Evolutionary conservation across 108 stramenopile genomes (phyloP), one percentile per base, ranked within the genome.

Genomic region (Cyclotella atomus): DNA sequence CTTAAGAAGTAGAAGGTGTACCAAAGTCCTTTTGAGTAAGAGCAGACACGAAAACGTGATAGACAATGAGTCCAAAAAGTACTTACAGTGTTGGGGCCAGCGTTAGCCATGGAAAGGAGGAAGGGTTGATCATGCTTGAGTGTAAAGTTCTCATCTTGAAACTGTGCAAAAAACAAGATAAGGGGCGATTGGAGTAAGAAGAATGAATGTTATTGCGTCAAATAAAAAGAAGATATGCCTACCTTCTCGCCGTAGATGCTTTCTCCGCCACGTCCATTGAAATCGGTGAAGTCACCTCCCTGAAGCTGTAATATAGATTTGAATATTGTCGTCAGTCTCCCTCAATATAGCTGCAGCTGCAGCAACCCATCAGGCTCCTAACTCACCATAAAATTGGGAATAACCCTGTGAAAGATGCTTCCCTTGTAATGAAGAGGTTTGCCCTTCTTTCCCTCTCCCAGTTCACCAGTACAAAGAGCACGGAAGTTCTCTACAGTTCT

Each of bases 71-170:
- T 3, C 24, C 24, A 28, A 28, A 5, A 9, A 28, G 10, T 2
- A 32, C 68, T 57, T 57, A 70, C 68, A 15, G 91, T 94, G 76
- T 95, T 82, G 24, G 96, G 96, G 12, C 96, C 97, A 44, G 91
- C 92, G 72, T 98, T 99, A 24, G 98, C 98, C 92, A 94, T 94
- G 52, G 87, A 89, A 19, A 99, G 91, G 76, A 96, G 91, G 64
- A 95, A 91, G 27, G 94, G 90, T 21, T 76, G 89, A 53, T 88
- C 88, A 55, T 91, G 91, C 80, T 95, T 91, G 45, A 89, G 87
- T 65, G 79, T 45, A 66, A 97, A 97, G 87, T 98, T 98, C 73
- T 98, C 99, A 66, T 99, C 99, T 2, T 73, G 91, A 86, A 99
- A 99, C 65, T 93, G 88, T 16, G 16, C 3, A 44, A 24, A 35